Conservation (phyloP, 306 rosid species). For the Cyclanthera cordifolia region DNA sequence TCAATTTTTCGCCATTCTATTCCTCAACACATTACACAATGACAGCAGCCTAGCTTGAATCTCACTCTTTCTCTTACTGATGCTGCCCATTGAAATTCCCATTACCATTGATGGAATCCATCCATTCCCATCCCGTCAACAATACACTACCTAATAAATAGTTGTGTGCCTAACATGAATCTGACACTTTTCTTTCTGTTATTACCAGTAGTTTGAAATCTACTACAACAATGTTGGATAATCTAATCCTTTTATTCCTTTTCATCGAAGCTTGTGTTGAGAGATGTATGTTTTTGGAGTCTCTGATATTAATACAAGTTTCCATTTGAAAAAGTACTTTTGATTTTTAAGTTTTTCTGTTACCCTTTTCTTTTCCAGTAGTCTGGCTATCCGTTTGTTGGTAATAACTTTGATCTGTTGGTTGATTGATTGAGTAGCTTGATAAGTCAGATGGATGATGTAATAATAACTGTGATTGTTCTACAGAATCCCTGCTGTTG, state of each 20-base stretch:
- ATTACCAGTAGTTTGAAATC: neutral
- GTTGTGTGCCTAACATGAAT: neutral
- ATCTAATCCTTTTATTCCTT: neutral
- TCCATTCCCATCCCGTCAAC: neutral
- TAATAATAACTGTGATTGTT: conserved; percentile 12
- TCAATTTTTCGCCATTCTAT: neutral
- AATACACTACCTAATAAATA: neutral
- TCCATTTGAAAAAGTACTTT: neutral
- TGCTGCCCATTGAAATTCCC: neutral
- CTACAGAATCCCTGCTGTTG: conserved; percentile 98
- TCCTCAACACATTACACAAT: neutral
- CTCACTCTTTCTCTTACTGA: neutral
- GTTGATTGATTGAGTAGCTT: neutral
- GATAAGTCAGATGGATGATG: conserved; percentile 6
- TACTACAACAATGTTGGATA: neutral
- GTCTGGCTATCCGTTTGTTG: neutral
- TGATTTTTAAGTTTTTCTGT: neutral
- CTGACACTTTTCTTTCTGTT: neutral
- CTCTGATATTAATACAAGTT: neutral
- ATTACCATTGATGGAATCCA: neutral
- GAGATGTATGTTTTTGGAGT: neutral
- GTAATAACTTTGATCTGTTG: neutral
- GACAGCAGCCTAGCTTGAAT: neutral
- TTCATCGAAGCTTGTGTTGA: neutral
- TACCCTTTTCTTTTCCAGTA: neutral